Evolutionary conservation across 2,329 filamentous ascomycete species (phyloP).

Genomic region (Clarireedia sp.): DNA sequence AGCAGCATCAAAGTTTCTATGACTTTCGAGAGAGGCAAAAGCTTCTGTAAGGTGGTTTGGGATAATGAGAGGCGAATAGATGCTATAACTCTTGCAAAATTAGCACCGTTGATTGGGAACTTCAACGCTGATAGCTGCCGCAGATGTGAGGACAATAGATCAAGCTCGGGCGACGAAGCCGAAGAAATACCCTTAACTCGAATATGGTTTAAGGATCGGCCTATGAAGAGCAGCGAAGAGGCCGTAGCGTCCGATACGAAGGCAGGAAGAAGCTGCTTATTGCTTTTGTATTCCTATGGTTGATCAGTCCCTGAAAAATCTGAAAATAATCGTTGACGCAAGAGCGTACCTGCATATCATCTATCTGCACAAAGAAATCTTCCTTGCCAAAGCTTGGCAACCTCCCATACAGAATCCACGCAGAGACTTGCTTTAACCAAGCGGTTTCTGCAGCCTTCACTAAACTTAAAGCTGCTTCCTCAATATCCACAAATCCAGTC

Average conservation of each 20-base stretch:
- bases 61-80: constrained; percentile 76
- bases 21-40: constrained; percentile 71
- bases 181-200: constrained; percentile 42
- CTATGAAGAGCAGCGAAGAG: constrained; percentile 81
- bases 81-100: constrained; percentile 63
- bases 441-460: constrained; percentile 75
- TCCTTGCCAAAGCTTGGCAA: constrained; percentile 66
- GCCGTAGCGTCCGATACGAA: constrained; percentile 72
- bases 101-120: constrained; percentile 66
- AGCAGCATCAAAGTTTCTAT: constrained; percentile 69
- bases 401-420: constrained; percentile 85
- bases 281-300: constrained; percentile 48
- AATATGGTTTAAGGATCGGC: constrained; percentile 80
- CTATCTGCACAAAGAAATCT: constrained; percentile 75
- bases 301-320: background rate
- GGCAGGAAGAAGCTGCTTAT: constrained; percentile 58
- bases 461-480: constrained; percentile 64
- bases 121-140: constrained; percentile 58
- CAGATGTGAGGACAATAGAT: constrained; percentile 61
- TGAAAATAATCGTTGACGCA: background rate
- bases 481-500: constrained; percentile 84
- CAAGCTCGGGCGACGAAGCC: constrained; percentile 41
- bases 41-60: constrained; percentile 70
- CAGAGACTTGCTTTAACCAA: constrained; percentile 84
- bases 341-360: constrained; percentile 17